A percentile compares a stretch with the other conserved stretches of the same genome.
phyloP scores from a whole-genome alignment of 169 alveolate genomes.

The Plasmodium gonderi region DNA sequence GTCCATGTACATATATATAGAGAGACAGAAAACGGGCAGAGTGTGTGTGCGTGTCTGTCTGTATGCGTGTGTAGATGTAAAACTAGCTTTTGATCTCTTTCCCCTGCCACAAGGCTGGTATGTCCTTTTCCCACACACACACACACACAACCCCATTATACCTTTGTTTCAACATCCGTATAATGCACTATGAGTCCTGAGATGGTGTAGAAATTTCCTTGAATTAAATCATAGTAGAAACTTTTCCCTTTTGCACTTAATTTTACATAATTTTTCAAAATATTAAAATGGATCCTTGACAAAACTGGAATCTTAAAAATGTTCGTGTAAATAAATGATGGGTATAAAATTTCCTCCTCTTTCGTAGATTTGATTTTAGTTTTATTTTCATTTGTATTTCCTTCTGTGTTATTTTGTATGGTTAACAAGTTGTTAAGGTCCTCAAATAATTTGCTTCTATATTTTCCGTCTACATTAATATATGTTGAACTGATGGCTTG shows the following conservation, averaged over 20 bases:
- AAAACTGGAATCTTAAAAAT: slow-evolving; percentile 56
- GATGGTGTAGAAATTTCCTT: slow-evolving; percentile 42
- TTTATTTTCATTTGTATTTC: background rate
- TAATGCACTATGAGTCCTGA: slow-evolving; percentile 65
- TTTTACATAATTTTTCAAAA: slow-evolving; percentile 18
- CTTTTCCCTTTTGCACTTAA: background rate
- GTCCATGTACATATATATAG: background rate
- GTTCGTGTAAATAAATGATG: slow-evolving; percentile 66
- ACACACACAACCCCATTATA: background rate
- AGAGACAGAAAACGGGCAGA: too few relatives aligned
- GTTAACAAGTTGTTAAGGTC: slow-evolving; percentile 20
- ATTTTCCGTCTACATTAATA: slow-evolving; percentile 29
- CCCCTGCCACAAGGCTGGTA: too few relatives aligned
- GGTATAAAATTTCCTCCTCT: slow-evolving; percentile 8
- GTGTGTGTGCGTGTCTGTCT: too few relatives aligned
- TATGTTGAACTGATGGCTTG: slow-evolving; percentile 53
- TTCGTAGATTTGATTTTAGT: background rate
- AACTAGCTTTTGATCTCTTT: too few relatives aligned
- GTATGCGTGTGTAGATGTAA: too few relatives aligned
- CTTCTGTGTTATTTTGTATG: background rate
- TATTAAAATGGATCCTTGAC: slow-evolving; percentile 23
- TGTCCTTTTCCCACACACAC: too few relatives aligned
- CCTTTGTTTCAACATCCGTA: slow-evolving; percentile 57
- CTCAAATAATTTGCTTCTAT: slow-evolving; percentile 55
- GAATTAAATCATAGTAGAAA: slow-evolving; percentile 50